Conservation (phyloP, 768 basidiomycete genomes). For the Kwoniella sp. region DNA sequence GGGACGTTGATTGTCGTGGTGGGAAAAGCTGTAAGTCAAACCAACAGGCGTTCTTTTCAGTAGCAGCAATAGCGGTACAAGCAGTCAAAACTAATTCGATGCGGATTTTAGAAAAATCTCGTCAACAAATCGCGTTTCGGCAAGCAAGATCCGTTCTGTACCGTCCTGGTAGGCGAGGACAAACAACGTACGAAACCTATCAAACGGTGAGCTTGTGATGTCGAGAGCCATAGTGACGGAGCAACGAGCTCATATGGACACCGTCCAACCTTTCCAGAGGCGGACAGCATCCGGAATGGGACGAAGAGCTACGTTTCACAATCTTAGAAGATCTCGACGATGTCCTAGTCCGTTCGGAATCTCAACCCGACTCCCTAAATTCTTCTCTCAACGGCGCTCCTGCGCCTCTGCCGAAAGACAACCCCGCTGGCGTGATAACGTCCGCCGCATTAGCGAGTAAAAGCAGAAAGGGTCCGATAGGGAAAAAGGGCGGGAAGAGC, state of each 20-base stretch:
- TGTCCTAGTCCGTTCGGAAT: constrained; percentile 44
- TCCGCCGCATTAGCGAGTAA: constrained; percentile 43
- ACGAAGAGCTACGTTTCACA: constrained; percentile 81
- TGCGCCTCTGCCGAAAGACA: constrained; percentile 30
- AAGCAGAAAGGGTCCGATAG: constrained; percentile 39
- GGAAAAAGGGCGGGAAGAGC: constrained; percentile 57
- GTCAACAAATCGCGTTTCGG: constrained; percentile 80
- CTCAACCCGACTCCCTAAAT: constrained; percentile 25
- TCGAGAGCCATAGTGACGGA: not conserved
- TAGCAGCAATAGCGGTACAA: no score
- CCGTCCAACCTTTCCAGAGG: constrained; percentile 59
- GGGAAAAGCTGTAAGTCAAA: constrained; percentile 79
- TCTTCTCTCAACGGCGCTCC: constrained; percentile 30
- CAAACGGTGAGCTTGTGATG: constrained; percentile 57
- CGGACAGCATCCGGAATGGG: constrained; percentile 92
- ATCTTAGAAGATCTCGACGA: constrained; percentile 63
- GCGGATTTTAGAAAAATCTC: constrained; percentile 62
- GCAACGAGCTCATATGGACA: not conserved
- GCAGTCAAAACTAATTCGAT: constrained; percentile 14
- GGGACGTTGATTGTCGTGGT: constrained; percentile 84
- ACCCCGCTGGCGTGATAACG: constrained; percentile 33
- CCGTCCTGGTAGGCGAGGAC: constrained; percentile 65
- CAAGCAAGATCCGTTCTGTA: constrained; percentile 87
- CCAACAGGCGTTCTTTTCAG: not conserved
- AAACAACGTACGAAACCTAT: constrained; percentile 73